Percentiles rank a stretch among this genome's conserved stretches.
These are phyloP conservation scores for Staphylotrichum longicolle DNA, from an alignment of 495 filamentous ascomycete genomes.

Conservation along the genomic window DNA sequence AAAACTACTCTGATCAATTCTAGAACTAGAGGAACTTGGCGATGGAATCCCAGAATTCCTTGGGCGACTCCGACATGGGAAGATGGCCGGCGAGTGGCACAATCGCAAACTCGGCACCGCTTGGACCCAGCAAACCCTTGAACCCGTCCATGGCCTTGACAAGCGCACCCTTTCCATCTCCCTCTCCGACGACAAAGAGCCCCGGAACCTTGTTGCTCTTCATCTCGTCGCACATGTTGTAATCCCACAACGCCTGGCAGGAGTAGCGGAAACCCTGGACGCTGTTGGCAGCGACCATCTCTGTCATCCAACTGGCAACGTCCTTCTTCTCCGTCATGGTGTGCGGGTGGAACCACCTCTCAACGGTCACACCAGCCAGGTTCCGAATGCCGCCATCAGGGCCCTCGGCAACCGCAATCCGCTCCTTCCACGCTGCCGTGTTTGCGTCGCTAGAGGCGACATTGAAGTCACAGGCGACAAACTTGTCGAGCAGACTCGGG, in stretches of 20 bases:
- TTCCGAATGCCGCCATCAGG: constrained; percentile 54
- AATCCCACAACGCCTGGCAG: constrained; percentile 72
- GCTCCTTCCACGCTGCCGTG: constrained; percentile 71
- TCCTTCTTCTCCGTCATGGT: constrained; percentile 52
- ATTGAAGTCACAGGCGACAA: constrained; percentile 79
- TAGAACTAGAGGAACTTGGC: constrained; percentile 47
- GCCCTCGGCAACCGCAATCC: constrained; percentile 64
- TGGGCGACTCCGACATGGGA: constrained; percentile 77
- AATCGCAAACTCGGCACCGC: constrained; percentile 55
- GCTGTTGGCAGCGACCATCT: constrained; percentile 61
- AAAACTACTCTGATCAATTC: too few species aligned
- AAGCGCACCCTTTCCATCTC: constrained; percentile 64
- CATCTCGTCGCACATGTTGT: constrained; percentile 68
- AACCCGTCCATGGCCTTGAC: constrained; percentile 76
- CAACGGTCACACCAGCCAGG: constrained; percentile 65
- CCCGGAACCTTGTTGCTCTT: constrained; percentile 55
- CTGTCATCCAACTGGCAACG: constrained; percentile 48
- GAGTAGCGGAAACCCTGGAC: constrained; percentile 66
- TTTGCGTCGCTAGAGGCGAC: constrained; percentile 64
- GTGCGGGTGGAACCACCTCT: constrained; percentile 69
- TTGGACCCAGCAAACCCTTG: constrained; percentile 50
- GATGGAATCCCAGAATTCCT: constrained; percentile 61
- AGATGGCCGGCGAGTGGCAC: constrained; percentile 71
- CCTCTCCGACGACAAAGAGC: constrained; percentile 65
- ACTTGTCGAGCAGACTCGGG: constrained; percentile 54